Evolutionary conservation across 2,329 filamentous ascomycete species (phyloP).

Genomic region (Neophaeococcomyces mojaviensis): DNA sequence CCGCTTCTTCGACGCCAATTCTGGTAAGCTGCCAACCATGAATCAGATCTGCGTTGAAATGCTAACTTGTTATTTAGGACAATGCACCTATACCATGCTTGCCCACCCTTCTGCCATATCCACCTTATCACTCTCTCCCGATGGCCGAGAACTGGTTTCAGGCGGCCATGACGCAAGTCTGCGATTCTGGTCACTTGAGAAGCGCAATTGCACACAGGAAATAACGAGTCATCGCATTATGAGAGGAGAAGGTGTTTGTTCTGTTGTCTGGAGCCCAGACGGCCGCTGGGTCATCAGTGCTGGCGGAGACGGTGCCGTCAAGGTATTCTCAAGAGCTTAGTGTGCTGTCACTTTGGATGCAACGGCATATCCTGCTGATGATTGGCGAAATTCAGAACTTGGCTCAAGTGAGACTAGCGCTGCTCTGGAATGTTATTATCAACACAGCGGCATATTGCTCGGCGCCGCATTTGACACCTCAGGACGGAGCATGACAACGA

Average conservation of each 20-base stretch:
- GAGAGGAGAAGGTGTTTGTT: slow-evolving; percentile 91
- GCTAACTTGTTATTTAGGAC: slow-evolving; percentile 50
- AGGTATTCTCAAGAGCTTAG: slow-evolving; percentile 56
- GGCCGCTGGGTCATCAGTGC: slow-evolving; percentile 90
- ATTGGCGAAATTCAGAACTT: too few relatives aligned
- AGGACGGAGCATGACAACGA: too few relatives aligned
- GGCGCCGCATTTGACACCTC: too few relatives aligned
- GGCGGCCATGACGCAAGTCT: slow-evolving; percentile 93
- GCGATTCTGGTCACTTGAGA: slow-evolving; percentile 95
- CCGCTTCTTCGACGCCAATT: slow-evolving; percentile 96
- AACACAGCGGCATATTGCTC: too few relatives aligned
- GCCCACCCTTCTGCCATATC: slow-evolving; percentile 92
- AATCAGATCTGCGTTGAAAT: slow-evolving; percentile 10
- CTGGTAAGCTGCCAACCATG: slow-evolving; percentile 53
- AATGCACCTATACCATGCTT: slow-evolving; percentile 99
- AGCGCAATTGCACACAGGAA: slow-evolving; percentile 89
- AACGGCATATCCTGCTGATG: too few relatives aligned
- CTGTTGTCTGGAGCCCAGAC: slow-evolving; percentile 92
- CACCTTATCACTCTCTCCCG: slow-evolving; percentile 80
- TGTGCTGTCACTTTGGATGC: neutral
- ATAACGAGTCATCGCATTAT: slow-evolving; percentile 88
- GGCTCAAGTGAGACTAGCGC: too few relatives aligned
- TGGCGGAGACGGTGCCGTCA: slow-evolving; percentile 90
- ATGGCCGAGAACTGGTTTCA: slow-evolving; percentile 88
- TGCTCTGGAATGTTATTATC: too few relatives aligned